phyloP scores from a whole-genome alignment of 345 rosid species.

The Corymbia maculata region DNA sequence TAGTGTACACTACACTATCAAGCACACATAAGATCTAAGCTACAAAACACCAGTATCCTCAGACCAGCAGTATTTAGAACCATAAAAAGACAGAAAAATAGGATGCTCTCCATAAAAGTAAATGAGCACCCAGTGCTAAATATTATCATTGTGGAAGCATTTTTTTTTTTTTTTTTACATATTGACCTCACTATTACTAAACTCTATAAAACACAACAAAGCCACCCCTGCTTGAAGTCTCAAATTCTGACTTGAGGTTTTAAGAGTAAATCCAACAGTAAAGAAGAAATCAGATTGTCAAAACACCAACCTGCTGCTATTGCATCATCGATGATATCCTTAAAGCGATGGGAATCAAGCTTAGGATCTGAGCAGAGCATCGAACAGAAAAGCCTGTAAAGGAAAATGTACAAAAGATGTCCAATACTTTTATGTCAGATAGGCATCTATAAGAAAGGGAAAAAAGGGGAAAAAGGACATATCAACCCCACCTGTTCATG shows the following conservation, averaged over 20 bases:
- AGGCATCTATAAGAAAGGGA: not conserved
- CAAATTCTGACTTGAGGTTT: not conserved
- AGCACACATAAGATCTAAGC: not conserved
- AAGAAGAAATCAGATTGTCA: not conserved
- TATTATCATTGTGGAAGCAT: not conserved
- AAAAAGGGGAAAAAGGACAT: not conserved
- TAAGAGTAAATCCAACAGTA: not conserved
- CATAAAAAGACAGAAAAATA: not conserved
- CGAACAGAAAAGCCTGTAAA: constrained; percentile 73
- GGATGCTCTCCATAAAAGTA: not conserved
- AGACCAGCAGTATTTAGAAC: not conserved
- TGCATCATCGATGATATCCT: constrained; percentile 63
- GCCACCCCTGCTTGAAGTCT: not conserved
- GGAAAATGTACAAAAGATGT: not conserved
- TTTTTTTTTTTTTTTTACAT: not conserved
- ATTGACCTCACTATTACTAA: not conserved
- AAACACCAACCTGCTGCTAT: constrained; percentile 48
- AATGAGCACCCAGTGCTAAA: not conserved
- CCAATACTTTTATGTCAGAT: not conserved
- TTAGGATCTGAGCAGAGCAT: constrained; percentile 87
- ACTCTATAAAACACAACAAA: not conserved
- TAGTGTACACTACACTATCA: not conserved
- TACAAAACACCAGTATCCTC: not conserved
- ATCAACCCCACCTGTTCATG: constrained; percentile 54
- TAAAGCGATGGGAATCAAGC: constrained; percentile 88